Conservation (phyloP, 139 green algal genomes). For the Bryopsis sp. region DNA sequence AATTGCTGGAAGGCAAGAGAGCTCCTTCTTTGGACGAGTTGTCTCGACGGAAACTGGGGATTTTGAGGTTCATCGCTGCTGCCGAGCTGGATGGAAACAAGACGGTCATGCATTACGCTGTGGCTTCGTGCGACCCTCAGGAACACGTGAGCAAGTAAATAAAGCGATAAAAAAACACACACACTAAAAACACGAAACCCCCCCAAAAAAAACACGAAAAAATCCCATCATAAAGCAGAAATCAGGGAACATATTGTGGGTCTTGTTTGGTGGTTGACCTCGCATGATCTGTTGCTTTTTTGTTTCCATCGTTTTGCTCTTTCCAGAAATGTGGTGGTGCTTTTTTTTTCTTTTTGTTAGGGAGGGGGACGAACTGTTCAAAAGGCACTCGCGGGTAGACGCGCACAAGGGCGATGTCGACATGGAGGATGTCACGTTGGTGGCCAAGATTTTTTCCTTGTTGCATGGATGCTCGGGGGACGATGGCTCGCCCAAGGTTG, state of each 20-base stretch:
- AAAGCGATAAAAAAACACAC: too few relatives aligned
- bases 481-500: not conserved
- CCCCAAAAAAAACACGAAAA: too few relatives aligned
- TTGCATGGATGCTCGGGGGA: constrained; percentile 45
- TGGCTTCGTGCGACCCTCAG: not conserved
- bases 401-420: constrained; percentile 40
- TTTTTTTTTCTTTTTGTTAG: too few relatives aligned
- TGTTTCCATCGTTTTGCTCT: too few relatives aligned
- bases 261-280: too few relatives aligned
- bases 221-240: too few relatives aligned
- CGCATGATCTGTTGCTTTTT: too few relatives aligned
- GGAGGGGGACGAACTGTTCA: constrained; percentile 74
- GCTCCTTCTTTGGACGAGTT: constrained; percentile 25
- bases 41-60: constrained; percentile 48
- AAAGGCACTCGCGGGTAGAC: constrained; percentile 40
- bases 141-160: not conserved
- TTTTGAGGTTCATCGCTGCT: constrained; percentile 61
- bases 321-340: too few relatives aligned
- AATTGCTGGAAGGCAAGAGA: constrained; percentile 19
- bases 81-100: constrained; percentile 1
- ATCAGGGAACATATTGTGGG: too few relatives aligned
- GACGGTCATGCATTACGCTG: not conserved
- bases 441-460: constrained; percentile 43
- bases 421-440: constrained; percentile 46
- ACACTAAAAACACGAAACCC: too few relatives aligned